Evolutionary conservation across 106 monocot species (phyloP).

Genomic region (Dendrobium huoshanense): DNA sequence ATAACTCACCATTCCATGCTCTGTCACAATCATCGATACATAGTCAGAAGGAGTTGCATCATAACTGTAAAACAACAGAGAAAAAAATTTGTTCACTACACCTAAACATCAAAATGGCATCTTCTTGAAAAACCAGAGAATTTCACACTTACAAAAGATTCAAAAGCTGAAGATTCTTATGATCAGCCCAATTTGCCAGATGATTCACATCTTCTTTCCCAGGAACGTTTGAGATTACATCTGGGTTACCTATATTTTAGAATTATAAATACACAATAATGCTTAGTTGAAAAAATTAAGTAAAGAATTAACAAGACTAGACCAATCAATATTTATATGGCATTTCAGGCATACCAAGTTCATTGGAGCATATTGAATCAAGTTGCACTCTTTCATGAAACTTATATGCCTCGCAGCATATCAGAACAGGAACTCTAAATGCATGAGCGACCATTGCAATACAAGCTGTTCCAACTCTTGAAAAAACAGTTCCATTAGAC

Average conservation of each 20-base stretch:
- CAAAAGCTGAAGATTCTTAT: conserved; percentile 81
- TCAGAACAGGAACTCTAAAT: conserved; percentile 42
- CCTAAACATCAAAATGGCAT: not conserved
- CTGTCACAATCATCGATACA: conserved; percentile 80
- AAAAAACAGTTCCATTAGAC: conserved; percentile 58
- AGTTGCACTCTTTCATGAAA: conserved; percentile 65
- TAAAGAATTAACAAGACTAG: not conserved
- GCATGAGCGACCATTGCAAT: conserved; percentile 62
- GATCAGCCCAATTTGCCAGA: conserved; percentile 45
- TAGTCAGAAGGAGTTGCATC: conserved; percentile 85
- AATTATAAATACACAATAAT: not conserved
- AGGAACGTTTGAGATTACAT: conserved; percentile 57
- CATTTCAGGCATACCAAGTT: conserved; percentile 34
- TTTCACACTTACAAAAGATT: conserved; percentile 68
- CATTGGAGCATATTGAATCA: conserved; percentile 65
- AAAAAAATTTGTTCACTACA: not conserved
- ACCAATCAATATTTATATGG: not conserved
- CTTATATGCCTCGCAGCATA: conserved; percentile 62
- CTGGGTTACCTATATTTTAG: conserved; percentile 58
- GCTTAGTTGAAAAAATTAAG: not conserved
- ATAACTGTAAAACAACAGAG: conserved; percentile 40
- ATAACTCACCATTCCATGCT: conserved; percentile 78
- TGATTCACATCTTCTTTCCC: conserved; percentile 59
- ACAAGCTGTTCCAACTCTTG: conserved; percentile 52
- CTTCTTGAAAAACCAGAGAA: not conserved